phyloP scores from a whole-genome alignment of 192 early-diverging fungal species.

The Entomortierella beljakovae region DNA sequence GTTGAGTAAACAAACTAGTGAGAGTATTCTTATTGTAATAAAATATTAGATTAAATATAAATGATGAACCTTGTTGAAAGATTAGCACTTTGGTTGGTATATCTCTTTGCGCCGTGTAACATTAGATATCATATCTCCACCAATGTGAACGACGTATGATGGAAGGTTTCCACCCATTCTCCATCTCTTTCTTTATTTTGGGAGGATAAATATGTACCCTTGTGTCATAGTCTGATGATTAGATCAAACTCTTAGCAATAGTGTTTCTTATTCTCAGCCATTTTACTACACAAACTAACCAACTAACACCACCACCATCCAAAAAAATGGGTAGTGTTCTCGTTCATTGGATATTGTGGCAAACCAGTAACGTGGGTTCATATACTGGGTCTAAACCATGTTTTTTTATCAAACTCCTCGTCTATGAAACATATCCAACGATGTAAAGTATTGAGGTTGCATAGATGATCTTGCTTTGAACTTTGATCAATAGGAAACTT shows the following conservation, averaged over 20 bases:
- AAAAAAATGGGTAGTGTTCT: too few species aligned
- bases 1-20: too few species aligned
- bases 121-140: slow-evolving; percentile 11
- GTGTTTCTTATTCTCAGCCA: too few species aligned
- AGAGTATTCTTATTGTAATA: too few species aligned
- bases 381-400: not conserved
- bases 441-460: not conserved
- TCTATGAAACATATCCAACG: not conserved
- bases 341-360: not conserved
- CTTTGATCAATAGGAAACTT: slow-evolving; percentile 6
- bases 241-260: too few species aligned
- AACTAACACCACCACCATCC: too few species aligned
- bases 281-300: too few species aligned
- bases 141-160: not conserved
- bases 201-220: not conserved
- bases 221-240: too few species aligned
- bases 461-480: slow-evolving; percentile 3
- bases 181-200: not conserved
- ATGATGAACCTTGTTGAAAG: not conserved
- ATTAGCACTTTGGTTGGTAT: not conserved
- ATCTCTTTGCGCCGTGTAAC: not conserved
- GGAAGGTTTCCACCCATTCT: too few species aligned
- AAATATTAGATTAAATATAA: too few species aligned
- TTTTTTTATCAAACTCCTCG: not conserved
- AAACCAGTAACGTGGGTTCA: not conserved